Percentiles rank a stretch among this genome's conserved stretches.
These are phyloP conservation scores for Talaromyces piceae DNA, from an alignment of 2,329 filamentous ascomycete species.

Conservation along the genomic window DNA sequence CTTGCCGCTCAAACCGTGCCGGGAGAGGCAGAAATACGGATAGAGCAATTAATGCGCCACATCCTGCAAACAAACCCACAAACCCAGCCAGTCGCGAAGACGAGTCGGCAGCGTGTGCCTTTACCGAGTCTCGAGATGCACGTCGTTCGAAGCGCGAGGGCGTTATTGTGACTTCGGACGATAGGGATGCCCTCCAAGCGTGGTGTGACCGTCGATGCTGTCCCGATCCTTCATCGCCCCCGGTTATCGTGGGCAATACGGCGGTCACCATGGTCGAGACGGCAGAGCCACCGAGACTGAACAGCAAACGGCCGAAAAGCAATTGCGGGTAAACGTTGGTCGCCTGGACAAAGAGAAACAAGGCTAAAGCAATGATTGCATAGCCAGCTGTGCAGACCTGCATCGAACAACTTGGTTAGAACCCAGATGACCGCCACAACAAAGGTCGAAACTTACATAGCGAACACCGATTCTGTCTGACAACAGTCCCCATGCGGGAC, in stretches of 20 bases:
- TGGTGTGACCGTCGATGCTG: slow-evolving; percentile 11
- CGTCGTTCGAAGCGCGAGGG: slow-evolving; percentile 38
- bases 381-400: slow-evolving; percentile 65
- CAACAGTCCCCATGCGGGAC: slow-evolving; percentile 43
- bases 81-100: slow-evolving; percentile 70
- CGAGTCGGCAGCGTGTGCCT: slow-evolving; percentile 25
- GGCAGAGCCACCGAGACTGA: slow-evolving; percentile 87
- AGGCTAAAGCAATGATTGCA: slow-evolving; percentile 65
- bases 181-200: slow-evolving; percentile 44
- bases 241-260: slow-evolving; percentile 67
- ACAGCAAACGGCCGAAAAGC: slow-evolving; percentile 73
- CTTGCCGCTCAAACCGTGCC: slow-evolving; percentile 65
- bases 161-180: slow-evolving; percentile 54
- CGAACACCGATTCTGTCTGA: slow-evolving; percentile 44
- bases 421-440: not conserved
- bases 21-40: slow-evolving; percentile 79
- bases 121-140: slow-evolving; percentile 8
- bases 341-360: slow-evolving; percentile 78
- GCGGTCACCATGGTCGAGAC: slow-evolving; percentile 97
- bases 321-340: slow-evolving; percentile 82
- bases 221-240: slow-evolving; percentile 16
- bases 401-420: not conserved
- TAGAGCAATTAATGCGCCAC: slow-evolving; percentile 80
- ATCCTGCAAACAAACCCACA: slow-evolving; percentile 87
- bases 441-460: slow-evolving; percentile 28